Evolutionary conservation across 768 basidiomycete species (phyloP).

Genomic region (Boletus edulis): DNA sequence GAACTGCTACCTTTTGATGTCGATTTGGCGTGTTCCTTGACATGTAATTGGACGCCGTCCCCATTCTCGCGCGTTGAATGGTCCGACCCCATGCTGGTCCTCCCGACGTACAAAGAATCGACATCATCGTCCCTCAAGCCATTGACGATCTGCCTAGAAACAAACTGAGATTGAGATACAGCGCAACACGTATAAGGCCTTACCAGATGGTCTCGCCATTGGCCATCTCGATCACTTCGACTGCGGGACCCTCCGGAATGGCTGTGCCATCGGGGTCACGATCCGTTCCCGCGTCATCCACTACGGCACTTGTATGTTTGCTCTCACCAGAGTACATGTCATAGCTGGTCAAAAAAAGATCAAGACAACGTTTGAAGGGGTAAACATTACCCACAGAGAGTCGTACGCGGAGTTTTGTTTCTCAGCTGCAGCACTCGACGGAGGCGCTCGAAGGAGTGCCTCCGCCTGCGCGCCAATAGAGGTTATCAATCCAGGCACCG

Average conservation of each 20-base stretch:
- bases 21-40: slow-evolving; percentile 71
- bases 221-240: slow-evolving; percentile 81
- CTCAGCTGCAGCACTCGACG: slow-evolving; percentile 46
- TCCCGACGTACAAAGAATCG: slow-evolving; percentile 63
- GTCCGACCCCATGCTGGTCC: slow-evolving; percentile 73
- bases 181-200: slow-evolving; percentile 22
- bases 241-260: slow-evolving; percentile 51
- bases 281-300: slow-evolving; percentile 34
- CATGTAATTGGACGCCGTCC: slow-evolving; percentile 62
- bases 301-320: slow-evolving; percentile 32
- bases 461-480: slow-evolving; percentile 44
- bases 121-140: slow-evolving; percentile 76
- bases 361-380: slow-evolving; percentile 12
- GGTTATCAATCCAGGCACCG: slow-evolving; percentile 62
- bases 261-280: slow-evolving; percentile 25
- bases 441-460: slow-evolving; percentile 38
- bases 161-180: not conserved
- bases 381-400: slow-evolving; percentile 56
- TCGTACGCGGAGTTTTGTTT: slow-evolving; percentile 74
- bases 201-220: slow-evolving; percentile 88
- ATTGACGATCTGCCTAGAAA: slow-evolving; percentile 71
- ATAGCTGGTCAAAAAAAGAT: slow-evolving; percentile 48
- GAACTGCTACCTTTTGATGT: slow-evolving; percentile 62
- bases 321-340: slow-evolving; percentile 76
- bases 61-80: slow-evolving; percentile 51